These are phyloP conservation scores for Lyophyllum atratum DNA, from an alignment of 768 basidiomycete species.

Conservation along the genomic window DNA sequence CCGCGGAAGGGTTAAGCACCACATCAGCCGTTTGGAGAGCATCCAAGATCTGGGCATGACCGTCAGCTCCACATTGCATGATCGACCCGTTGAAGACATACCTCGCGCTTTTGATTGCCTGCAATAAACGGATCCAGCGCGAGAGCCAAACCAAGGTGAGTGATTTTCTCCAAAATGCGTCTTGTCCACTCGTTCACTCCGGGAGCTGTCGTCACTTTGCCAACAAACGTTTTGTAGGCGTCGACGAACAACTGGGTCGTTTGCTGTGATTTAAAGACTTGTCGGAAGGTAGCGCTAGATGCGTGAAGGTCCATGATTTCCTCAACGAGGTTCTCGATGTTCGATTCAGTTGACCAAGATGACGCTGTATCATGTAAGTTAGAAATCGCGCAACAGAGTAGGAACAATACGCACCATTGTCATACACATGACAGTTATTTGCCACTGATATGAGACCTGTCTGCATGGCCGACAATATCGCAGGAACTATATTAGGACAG, in stretches of 20 bases:
- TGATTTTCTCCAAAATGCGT: conserved; percentile 70
- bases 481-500: conserved; percentile 72
- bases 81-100: conserved; percentile 25
- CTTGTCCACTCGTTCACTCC: conserved; percentile 44
- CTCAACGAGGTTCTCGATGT: conserved; percentile 65
- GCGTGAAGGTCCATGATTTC: conserved; percentile 71
- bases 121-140: conserved; percentile 65
- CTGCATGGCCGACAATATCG: conserved; percentile 71
- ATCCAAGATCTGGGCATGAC: conserved; percentile 51
- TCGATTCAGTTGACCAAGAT: conserved; percentile 33
- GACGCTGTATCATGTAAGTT: conserved; percentile 13
- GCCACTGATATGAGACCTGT: conserved; percentile 49
- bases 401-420: conserved; percentile 28
- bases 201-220: conserved; percentile 35
- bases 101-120: conserved; percentile 73
- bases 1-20: conserved; percentile 49
- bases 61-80: background rate
- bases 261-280: conserved; percentile 72
- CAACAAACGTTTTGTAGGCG: conserved; percentile 58
- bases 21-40: conserved; percentile 54
- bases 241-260: conserved; percentile 69
- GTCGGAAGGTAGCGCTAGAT: conserved; percentile 64
- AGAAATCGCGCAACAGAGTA: conserved; percentile 8
- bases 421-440: conserved; percentile 32
- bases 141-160: conserved; percentile 67